Evolutionary conservation across 1,284 basidiomycete genomes (phyloP).

Genomic region (Kwoniella shivajii): DNA sequence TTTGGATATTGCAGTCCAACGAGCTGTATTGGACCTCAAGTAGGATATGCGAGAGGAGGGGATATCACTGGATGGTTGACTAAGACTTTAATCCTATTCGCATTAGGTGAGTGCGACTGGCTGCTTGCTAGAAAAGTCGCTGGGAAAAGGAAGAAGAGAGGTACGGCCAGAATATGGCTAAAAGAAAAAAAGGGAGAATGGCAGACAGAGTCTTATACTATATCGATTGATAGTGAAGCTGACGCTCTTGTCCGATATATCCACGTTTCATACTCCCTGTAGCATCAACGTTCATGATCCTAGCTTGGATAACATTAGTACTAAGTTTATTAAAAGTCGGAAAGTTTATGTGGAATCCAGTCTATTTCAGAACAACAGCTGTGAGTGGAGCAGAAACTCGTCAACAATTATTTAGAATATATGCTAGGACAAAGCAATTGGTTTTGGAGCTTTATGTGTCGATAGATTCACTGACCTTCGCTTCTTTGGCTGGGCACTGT

Average conservation of each 20-base stretch:
- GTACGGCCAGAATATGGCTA: too few relatives aligned
- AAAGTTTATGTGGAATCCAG: conserved; percentile 31
- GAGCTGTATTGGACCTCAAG: background rate
- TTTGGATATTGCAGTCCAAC: conserved; percentile 30
- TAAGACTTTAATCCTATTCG: conserved; percentile 28
- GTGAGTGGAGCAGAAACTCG: conserved; percentile 29
- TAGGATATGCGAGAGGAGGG: conserved; percentile 24
- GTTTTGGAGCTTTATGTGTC: too few relatives aligned
- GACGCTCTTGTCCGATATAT: too few relatives aligned
- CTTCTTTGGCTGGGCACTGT: background rate
- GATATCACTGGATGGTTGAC: conserved; percentile 31
- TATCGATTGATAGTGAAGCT: too few relatives aligned
- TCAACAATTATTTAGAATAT: too few relatives aligned
- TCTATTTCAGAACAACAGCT: conserved; percentile 32
- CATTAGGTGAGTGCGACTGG: conserved; percentile 23
- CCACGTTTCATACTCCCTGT: too few relatives aligned
- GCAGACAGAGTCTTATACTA: too few relatives aligned
- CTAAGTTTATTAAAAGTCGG: conserved; percentile 26
- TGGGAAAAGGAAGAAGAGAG: too few relatives aligned
- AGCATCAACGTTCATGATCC: conserved; percentile 32
- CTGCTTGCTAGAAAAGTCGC: too few relatives aligned
- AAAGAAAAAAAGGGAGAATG: too few relatives aligned
- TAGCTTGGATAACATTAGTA: conserved; percentile 31
- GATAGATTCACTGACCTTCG: background rate
- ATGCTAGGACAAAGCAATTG: too few relatives aligned